Percentiles rank a stretch among this genome's conserved stretches.
Conservation (phyloP, 495 filamentous ascomycete genomes). For the Aspergillus diversus region DNA sequence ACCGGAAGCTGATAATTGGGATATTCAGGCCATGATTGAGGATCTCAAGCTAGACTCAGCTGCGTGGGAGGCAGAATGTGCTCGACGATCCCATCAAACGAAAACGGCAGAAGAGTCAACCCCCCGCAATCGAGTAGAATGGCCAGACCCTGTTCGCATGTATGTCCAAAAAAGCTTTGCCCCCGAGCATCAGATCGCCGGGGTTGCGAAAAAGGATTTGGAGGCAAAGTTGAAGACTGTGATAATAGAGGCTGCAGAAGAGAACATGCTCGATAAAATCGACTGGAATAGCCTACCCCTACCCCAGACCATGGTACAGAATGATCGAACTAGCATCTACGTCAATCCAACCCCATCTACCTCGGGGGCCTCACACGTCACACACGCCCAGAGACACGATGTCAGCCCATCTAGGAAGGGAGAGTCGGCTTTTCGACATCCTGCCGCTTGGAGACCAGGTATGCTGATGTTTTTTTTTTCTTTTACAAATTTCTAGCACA, state of each 20-base stretch:
- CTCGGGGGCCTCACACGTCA: slow-evolving; percentile 37
- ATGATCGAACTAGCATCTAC: slow-evolving; percentile 58
- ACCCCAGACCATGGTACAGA: slow-evolving; percentile 83
- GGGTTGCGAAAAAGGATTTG: slow-evolving; percentile 69
- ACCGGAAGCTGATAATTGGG: too few species aligned
- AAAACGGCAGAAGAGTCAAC: slow-evolving; percentile 21
- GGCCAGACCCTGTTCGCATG: slow-evolving; percentile 72
- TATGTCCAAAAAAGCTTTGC: slow-evolving; percentile 88
- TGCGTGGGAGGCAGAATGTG: too few species aligned
- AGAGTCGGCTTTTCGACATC: too few species aligned
- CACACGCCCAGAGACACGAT: too few species aligned
- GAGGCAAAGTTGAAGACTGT: slow-evolving; percentile 81
- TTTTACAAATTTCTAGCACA: too few species aligned
- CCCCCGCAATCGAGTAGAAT: slow-evolving; percentile 59
- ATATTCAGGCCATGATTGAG: too few species aligned
- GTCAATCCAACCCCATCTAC: too few species aligned
- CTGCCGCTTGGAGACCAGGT: too few species aligned
- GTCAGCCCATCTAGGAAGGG: too few species aligned
- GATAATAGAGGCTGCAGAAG: slow-evolving; percentile 78
- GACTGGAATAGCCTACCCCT: slow-evolving; percentile 84
- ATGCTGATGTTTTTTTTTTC: too few species aligned
- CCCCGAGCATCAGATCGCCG: slow-evolving; percentile 64
- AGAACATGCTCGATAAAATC: slow-evolving; percentile 64
- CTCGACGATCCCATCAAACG: slow-evolving; percentile 14
- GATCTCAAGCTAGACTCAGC: too few species aligned